Base-by-base conservation (phyloP, 129 eudicot genomes). In the Ambrosia trifida region DNA sequence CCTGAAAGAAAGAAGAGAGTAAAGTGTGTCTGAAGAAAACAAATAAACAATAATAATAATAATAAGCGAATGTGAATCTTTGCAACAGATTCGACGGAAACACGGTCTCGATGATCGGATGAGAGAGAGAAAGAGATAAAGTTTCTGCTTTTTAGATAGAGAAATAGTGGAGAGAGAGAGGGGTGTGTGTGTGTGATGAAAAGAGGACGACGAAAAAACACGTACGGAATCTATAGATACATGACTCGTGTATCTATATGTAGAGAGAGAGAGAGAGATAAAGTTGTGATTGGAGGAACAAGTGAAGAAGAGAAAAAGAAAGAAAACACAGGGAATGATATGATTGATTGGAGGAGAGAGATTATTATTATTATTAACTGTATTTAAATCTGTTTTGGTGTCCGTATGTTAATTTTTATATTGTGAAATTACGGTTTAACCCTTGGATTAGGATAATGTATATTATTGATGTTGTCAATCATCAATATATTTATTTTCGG, bases 181-280 rank as follows among this genome's bases (percentile, higher is more conserved):
- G 56, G 76, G 77, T 78, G 76, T 78, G 54, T 60, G 18, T 74
- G 32, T 60, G 47, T 72, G 46, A 59, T 30, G 28, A 45, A 28
- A 35, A 18, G 31, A 40, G 9, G 44, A 40, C 7, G 11, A 45
- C 44, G 46, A 60, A 74, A 74, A 74, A 74, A 73, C 64, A 47
- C 18, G 80, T 68, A 76, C 75, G 64, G 80, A 68, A 76, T 68
- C 80, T 54, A 69, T 38, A 56, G 53, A 78, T 52, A 78, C 47
- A 78, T 17, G 61, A 24, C 7, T 11, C 31, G 66, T 68, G 60
- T 78, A 54, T 63, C 36, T 83, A 72, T 70, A 69, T 61, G 67
- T 69, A 68, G 80, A 77, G 75, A 82, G 80, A 78, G 78, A 78
- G 65, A 68, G 80, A 73, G 72, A 82, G 80, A 74, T 75, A 78